Conservation (phyloP, 371 early-diverging fungal genomes). For the Mucor piriformis region DNA sequence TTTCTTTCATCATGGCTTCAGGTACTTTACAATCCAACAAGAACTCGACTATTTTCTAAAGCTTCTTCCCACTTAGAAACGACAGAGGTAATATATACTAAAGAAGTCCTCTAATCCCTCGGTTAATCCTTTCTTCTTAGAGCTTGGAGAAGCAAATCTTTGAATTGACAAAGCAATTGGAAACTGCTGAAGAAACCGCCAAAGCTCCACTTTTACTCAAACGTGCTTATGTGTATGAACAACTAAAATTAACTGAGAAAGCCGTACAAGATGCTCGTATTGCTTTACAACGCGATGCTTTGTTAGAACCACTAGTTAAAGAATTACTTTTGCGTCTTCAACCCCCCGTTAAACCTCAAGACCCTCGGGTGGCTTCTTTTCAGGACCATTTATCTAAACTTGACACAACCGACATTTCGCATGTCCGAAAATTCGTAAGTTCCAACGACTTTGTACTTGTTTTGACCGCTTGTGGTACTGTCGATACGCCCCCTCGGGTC, state of each 20-base stretch:
- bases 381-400: constrained; percentile 23
- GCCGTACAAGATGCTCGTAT: constrained; percentile 44
- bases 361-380: constrained; percentile 18
- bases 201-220: constrained; percentile 28
- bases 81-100: neutral
- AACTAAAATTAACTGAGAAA: constrained; percentile 27
- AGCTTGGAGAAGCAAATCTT: constrained; percentile 7
- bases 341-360: neutral
- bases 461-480: constrained; percentile 39
- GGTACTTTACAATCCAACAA: too few species aligned
- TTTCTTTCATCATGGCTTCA: neutral
- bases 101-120: too few species aligned
- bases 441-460: constrained; percentile 38
- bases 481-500: constrained; percentile 27
- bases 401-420: constrained; percentile 4
- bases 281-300: constrained; percentile 40
- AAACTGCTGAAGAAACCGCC: constrained; percentile 18
- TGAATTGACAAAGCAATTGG: constrained; percentile 12
- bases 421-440: constrained; percentile 28
- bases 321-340: constrained; percentile 17
- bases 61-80: neutral
- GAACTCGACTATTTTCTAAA: too few species aligned
- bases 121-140: neutral
- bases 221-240: constrained; percentile 42
- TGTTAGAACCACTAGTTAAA: constrained; percentile 36